A percentile compares a stretch with the other conserved stretches of the same genome.
phyloP scores from a whole-genome alignment of 2,329 filamentous ascomycete genomes.

The Lomentospora prolificans region DNA sequence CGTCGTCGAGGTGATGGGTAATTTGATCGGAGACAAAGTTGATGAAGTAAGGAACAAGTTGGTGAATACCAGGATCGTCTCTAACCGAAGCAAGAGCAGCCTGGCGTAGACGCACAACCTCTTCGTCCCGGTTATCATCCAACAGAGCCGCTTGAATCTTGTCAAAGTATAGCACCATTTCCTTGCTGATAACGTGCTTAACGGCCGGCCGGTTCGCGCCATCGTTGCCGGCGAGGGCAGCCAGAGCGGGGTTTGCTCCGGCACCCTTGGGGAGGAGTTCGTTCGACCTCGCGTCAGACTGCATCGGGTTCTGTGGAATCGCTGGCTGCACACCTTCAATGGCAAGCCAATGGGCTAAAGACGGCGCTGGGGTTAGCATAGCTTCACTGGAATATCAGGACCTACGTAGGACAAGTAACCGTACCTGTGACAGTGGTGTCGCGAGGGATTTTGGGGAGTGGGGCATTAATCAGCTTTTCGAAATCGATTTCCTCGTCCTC shows the following conservation, averaged over 20 bases:
- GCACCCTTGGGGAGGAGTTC: slow-evolving; percentile 86
- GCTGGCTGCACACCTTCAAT: slow-evolving; percentile 95
- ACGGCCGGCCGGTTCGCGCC: slow-evolving; percentile 81
- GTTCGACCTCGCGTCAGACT: slow-evolving; percentile 70
- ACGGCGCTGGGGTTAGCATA: background rate
- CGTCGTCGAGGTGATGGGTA: slow-evolving; percentile 82
- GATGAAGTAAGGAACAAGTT: slow-evolving; percentile 92
- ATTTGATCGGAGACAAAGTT: slow-evolving; percentile 95
- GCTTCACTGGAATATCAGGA: background rate
- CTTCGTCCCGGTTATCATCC: slow-evolving; percentile 77
- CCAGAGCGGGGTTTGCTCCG: slow-evolving; percentile 72
- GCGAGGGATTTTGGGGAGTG: slow-evolving; percentile 84
- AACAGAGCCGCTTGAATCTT: slow-evolving; percentile 85
- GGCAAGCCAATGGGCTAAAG: slow-evolving; percentile 71
- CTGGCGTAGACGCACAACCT: slow-evolving; percentile 59
- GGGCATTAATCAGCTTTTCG: slow-evolving; percentile 95
- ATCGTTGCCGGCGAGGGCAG: slow-evolving; percentile 73
- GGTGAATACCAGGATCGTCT: slow-evolving; percentile 86
- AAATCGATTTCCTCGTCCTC: slow-evolving; percentile 99
- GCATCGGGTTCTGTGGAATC: slow-evolving; percentile 91
- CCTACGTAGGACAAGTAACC: slow-evolving; percentile 12
- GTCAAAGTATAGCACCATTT: slow-evolving; percentile 93
- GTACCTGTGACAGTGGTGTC: slow-evolving; percentile 86
- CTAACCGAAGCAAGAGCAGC: slow-evolving; percentile 78
- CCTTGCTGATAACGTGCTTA: slow-evolving; percentile 92